Percentiles rank a stretch among this genome's conserved stretches.
Evolutionary conservation across 352 stramenopile species (phyloP).

Genomic region (Pythium sp.): DNA sequence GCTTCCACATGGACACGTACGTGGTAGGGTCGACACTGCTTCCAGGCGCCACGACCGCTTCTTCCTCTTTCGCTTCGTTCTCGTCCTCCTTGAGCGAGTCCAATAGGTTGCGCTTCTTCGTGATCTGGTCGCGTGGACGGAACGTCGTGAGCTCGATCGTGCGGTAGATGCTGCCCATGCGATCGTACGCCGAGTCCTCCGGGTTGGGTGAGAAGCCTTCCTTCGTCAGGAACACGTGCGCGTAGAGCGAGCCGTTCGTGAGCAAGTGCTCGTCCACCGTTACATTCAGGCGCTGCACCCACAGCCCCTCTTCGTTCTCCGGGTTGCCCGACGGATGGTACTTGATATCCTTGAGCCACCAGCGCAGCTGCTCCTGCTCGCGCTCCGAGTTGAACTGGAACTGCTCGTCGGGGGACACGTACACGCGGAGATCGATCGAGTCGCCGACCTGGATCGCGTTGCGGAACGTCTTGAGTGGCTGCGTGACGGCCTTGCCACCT

Average conservation of each 20-base stretch:
- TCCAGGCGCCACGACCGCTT: slow-evolving; percentile 1
- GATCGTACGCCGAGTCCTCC: slow-evolving; percentile 52
- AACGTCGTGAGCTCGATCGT: slow-evolving; percentile 72
- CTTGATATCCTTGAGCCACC: slow-evolving; percentile 49
- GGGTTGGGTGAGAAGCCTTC: slow-evolving; percentile 70
- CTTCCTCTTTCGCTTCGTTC: slow-evolving; percentile 9
- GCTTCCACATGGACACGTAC: slow-evolving; percentile 85
- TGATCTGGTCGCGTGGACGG: slow-evolving; percentile 63
- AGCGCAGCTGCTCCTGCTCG: slow-evolving; percentile 62
- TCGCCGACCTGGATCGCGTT: slow-evolving; percentile 66
- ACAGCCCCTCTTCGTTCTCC: slow-evolving; percentile 45
- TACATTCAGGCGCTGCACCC: slow-evolving; percentile 59
- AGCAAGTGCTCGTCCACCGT: slow-evolving; percentile 66
- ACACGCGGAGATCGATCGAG: slow-evolving; percentile 58
- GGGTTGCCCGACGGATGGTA: slow-evolving; percentile 52
- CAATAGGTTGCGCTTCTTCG: slow-evolving; percentile 80
- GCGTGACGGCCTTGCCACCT: slow-evolving; percentile 11
- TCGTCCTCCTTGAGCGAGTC: slow-evolving; percentile 23
- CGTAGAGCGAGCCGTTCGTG: slow-evolving; percentile 75
- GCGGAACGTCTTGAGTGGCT: slow-evolving; percentile 23
- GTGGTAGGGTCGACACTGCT: slow-evolving; percentile 28
- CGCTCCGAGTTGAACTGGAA: slow-evolving; percentile 49
- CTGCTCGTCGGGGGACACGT: slow-evolving; percentile 41
- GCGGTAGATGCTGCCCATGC: slow-evolving; percentile 48
- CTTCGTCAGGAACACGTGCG: slow-evolving; percentile 85